Base-by-base conservation (phyloP, 331 rosid species). In the Pyrus hybrid region DNA sequence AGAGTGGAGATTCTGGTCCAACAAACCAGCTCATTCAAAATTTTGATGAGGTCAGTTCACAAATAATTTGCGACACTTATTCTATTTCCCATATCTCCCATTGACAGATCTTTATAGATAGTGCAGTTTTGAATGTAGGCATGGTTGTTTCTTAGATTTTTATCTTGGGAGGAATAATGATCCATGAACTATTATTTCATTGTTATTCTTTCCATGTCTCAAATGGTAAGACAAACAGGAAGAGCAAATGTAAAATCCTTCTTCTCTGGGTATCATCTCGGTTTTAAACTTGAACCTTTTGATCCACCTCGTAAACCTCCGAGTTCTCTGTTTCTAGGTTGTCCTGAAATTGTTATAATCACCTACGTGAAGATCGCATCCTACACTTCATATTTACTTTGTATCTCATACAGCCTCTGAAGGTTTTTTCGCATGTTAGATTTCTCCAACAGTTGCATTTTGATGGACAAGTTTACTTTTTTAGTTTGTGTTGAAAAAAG, bases 31-130 rank as follows among this genome's bases (percentile, higher is more conserved):
- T 80, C 20, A 60, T 87, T 84, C 91, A 90, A 37, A 87, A 83
- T 54, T 67, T 86, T 51, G 72, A 86, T 1, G 97, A 91, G 90
- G 97, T 89, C 72, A 70, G 87, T 73, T 78, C 53, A 41, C 58
- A 29, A n/a, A 63, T 67, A 37, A 53, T 73, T 32, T 64, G 66
- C 28, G 45, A 58, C 13, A 8, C 66, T 13, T 61, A 21, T 51
- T 41, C 11, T 32, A 58, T 68, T 1, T 7, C 22, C 51, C 58
- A 29, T 76, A 29, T 23, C 76, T 54, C 16, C 49, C 22, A 35
- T 76, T 56, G 58, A 28, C 68, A 37, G 43, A 72, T 57, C 20
- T 14, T 72, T 60, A 33, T 13, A 23, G 41, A 8, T n/a, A 29
- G 45, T 28, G 22, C 13, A 30, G 53, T 12, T 75, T 22, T 66